These are phyloP conservation scores for Boletus nobilissimus DNA, from an alignment of 1,284 basidiomycete genomes.

Conservation along the genomic window DNA sequence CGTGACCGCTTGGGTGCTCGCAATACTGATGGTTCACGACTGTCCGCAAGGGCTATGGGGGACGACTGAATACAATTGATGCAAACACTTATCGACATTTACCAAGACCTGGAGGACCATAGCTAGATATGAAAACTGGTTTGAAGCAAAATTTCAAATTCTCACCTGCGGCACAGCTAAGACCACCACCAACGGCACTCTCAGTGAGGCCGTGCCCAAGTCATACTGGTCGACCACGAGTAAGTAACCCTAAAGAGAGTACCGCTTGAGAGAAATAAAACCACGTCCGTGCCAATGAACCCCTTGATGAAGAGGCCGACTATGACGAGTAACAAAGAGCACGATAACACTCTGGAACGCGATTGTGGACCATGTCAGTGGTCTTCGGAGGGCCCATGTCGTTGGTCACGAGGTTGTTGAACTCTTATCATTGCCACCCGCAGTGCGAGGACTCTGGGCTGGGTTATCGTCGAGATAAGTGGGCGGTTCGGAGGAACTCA, in stretches of 20 bases:
- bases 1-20: constrained; percentile 76
- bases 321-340: constrained; percentile 49
- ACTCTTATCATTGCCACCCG: constrained; percentile 33
- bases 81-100: constrained; percentile 25
- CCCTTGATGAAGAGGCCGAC: constrained; percentile 71
- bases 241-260: constrained; percentile 9
- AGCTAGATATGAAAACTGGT: constrained; percentile 53
- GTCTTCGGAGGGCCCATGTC: constrained; percentile 13
- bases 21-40: constrained; percentile 94
- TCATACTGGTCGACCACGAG: constrained; percentile 70
- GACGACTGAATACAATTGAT: constrained; percentile 22
- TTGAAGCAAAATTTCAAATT: neutral
- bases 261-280: constrained; percentile 31
- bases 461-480: constrained; percentile 26
- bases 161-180: constrained; percentile 84
- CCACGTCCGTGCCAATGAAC: constrained; percentile 73
- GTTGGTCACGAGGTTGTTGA: neutral
- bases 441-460: neutral
- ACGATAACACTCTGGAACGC: constrained; percentile 48
- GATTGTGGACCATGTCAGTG: constrained; percentile 33
- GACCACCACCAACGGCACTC: constrained; percentile 84
- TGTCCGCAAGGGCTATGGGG: constrained; percentile 73
- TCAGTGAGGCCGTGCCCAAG: constrained; percentile 75
- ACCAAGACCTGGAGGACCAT: constrained; percentile 93
- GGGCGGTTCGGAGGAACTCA: constrained; percentile 28